A percentile compares a stretch with the other conserved stretches of the same genome.
These are phyloP conservation scores for Leccinum rimulosum DNA, from an alignment of 768 basidiomycete genomes.

Conservation along the genomic window DNA sequence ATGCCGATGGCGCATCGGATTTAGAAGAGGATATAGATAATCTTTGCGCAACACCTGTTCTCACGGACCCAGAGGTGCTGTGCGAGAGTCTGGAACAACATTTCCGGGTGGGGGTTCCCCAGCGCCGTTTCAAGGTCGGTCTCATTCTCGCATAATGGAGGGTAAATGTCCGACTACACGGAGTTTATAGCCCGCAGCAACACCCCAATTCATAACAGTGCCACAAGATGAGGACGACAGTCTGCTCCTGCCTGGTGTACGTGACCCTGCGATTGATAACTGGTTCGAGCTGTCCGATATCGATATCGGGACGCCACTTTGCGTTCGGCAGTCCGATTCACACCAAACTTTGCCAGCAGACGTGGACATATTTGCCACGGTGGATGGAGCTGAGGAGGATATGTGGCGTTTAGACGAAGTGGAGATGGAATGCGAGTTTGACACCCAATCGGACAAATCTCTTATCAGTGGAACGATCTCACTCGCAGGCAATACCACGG, in stretches of 20 bases:
- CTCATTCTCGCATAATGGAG: slow-evolving; percentile 3
- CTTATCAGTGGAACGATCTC: slow-evolving; percentile 24
- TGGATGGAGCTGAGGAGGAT: slow-evolving; percentile 15
- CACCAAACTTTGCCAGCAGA: slow-evolving; percentile 10
- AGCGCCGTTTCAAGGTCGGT: slow-evolving; percentile 48
- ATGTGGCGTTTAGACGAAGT: slow-evolving; percentile 14
- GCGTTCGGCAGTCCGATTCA: background rate
- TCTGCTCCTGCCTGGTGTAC: slow-evolving; percentile 14
- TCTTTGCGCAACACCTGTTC: slow-evolving; percentile 1
- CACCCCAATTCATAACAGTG: slow-evolving; percentile 6
- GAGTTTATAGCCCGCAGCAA: slow-evolving; percentile 17
- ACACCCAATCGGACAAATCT: slow-evolving; percentile 20
- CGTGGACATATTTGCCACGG: slow-evolving; percentile 16
- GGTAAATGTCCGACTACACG: slow-evolving; percentile 2
- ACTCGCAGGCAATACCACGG: slow-evolving; percentile 19
- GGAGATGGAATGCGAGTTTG: slow-evolving; percentile 4
- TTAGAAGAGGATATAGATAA: slow-evolving; percentile 15
- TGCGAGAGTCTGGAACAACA: slow-evolving; percentile 43
- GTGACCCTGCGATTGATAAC: slow-evolving; percentile 3
- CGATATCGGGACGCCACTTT: slow-evolving; percentile 9
- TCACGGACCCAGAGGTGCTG: slow-evolving; percentile 39
- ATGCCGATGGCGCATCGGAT: slow-evolving; percentile 1
- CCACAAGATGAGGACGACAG: slow-evolving; percentile 23
- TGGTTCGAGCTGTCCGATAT: slow-evolving; percentile 20
- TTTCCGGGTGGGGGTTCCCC: slow-evolving; percentile 41